phyloP scores from a whole-genome alignment of 768 basidiomycete species.

The Xanthoconium stramineum region DNA sequence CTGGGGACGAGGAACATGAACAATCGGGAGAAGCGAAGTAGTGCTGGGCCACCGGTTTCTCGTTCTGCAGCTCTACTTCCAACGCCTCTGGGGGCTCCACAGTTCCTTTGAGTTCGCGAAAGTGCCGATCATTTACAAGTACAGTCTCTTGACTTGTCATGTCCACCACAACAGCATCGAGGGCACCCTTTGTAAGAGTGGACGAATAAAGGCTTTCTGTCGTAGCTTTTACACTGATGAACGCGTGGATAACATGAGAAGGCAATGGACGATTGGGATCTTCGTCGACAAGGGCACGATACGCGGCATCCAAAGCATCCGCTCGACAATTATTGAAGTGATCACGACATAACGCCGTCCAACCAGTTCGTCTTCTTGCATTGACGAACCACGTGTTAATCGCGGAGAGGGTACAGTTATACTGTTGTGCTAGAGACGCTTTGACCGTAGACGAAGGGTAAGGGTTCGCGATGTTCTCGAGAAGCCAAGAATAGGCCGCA shows the following conservation, averaged over 20 bases:
- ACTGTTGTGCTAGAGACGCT: constrained; percentile 22
- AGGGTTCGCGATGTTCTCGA: constrained; percentile 46
- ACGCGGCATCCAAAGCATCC: constrained; percentile 27
- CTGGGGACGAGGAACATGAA: not conserved
- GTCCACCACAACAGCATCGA: constrained; percentile 32
- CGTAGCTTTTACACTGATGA: constrained; percentile 25
- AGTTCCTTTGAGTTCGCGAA: not conserved
- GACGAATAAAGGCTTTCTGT: constrained; percentile 31
- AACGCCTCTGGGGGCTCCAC: not conserved
- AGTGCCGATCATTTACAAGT: not conserved
- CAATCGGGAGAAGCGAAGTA: constrained; percentile 5
- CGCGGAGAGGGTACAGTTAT: constrained; percentile 24
- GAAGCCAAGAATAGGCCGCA: constrained; percentile 40
- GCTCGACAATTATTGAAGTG: constrained; percentile 19
- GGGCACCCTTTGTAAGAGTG: constrained; percentile 22
- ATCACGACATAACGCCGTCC: constrained; percentile 40
- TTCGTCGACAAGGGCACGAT: constrained; percentile 17
- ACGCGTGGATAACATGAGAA: constrained; percentile 14
- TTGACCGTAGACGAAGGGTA: constrained; percentile 40
- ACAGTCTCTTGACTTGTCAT: constrained; percentile 11
- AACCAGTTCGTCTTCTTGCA: constrained; percentile 46
- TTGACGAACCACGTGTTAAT: constrained; percentile 48
- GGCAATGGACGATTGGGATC: constrained; percentile 5
- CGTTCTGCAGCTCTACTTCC: not conserved
- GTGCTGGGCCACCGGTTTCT: not conserved